Conservation (phyloP, 2,329 filamentous ascomycete species). For the Tolypocladium pustulatum region DNA sequence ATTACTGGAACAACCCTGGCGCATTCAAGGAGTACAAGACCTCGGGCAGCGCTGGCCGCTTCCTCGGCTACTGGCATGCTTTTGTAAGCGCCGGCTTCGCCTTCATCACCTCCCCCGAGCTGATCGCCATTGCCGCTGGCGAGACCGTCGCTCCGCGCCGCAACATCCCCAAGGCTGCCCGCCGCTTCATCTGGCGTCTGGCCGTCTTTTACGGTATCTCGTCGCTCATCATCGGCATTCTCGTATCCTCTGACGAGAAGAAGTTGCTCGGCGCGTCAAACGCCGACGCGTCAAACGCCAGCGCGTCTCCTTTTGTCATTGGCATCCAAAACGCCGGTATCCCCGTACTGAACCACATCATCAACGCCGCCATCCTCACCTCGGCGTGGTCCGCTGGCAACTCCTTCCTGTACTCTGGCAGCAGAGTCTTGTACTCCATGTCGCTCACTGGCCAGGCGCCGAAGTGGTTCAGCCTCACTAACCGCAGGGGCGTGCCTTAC, state of each 20-base stretch:
- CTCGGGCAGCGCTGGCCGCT: slow-evolving; percentile 36
- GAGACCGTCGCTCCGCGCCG: slow-evolving; percentile 54
- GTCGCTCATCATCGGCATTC: slow-evolving; percentile 49
- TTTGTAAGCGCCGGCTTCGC: slow-evolving; percentile 50
- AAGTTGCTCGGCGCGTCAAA: slow-evolving; percentile 48
- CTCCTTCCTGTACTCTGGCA: slow-evolving; percentile 55
- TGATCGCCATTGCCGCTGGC: slow-evolving; percentile 52
- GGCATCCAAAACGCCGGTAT: slow-evolving; percentile 60
- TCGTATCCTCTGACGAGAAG: slow-evolving; percentile 54
- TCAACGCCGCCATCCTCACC: slow-evolving; percentile 58
- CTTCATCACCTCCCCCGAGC: slow-evolving; percentile 53
- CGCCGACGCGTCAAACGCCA: slow-evolving; percentile 37
- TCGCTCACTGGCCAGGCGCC: slow-evolving; percentile 58
- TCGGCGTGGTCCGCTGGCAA: slow-evolving; percentile 55
- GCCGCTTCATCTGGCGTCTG: slow-evolving; percentile 51
- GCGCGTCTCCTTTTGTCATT: slow-evolving; percentile 53
- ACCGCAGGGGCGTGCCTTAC: slow-evolving; percentile 50
- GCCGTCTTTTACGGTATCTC: slow-evolving; percentile 54
- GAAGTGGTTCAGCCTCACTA: slow-evolving; percentile 46
- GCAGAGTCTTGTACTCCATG: slow-evolving; percentile 60
- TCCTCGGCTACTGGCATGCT: slow-evolving; percentile 48
- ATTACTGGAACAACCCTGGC: slow-evolving; percentile 26
- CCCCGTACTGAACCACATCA: slow-evolving; percentile 49
- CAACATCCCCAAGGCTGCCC: slow-evolving; percentile 56
- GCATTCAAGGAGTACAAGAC: slow-evolving; percentile 38